Evolutionary conservation across 352 stramenopile genomes (phyloP), one percentile per base, ranked within the genome.

Genomic region (Globisporangium canariense): DNA sequence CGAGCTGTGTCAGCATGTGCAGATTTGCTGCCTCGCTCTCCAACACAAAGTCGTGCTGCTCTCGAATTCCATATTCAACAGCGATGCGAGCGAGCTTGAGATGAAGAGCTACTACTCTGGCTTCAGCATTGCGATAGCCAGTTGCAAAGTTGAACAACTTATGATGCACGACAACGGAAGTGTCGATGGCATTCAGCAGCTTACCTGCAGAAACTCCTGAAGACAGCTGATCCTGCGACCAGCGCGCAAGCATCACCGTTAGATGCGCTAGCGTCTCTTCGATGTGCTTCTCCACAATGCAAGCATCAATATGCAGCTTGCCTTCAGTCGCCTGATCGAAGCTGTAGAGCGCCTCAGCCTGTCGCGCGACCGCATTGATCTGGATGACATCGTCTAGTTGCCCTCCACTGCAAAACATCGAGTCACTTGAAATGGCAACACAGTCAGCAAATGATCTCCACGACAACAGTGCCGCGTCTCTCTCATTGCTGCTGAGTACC

Each of bases 361-460:
- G 55, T 3, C 18, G 28, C 10, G 38, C 3, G 38, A 49, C 14
- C 30, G 36, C 55, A 25, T 22, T 7, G 16, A 61, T 61, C 22
- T 61, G 55, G 32, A 3, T 40, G 38, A 61, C n/a, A 52, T 61
- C 55, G 22, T 61, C 55, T 14, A 61, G 20, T 18, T 52, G 55
- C 5, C 22, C 38, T 25, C 38, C 55, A 8, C 38, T 61, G 55
- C 22, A 40, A 1, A 4, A 40, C 20, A 22, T 28, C 5, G 38
- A 52, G 22, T 61, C 38, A 34, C 55, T 52, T 40, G 38, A 51
- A 61, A 61, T 61, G 16, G 55, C 22, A 9, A 61, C 32, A 14
- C 55, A 61, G 32, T 61, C 55, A 7, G 55, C 55, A 52, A 61
- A 52, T 3, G 55, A 61, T 38, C 55, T 61, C 55, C 55, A 61